phyloP scores from a whole-genome alignment of 345 rosid species.

The Toxicodendron radicans region DNA sequence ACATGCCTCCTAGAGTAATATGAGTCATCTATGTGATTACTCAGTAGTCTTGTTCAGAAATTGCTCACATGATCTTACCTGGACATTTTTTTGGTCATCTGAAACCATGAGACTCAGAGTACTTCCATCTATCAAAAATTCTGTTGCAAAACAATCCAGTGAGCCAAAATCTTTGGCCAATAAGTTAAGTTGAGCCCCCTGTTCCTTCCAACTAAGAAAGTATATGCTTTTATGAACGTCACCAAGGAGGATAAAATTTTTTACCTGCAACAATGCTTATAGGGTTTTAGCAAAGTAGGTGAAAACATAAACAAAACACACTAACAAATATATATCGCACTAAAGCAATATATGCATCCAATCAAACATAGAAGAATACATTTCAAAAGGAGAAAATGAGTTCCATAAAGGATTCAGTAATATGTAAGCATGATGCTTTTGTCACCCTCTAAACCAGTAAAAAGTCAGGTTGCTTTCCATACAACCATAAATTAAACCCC shows the following conservation, averaged over 20 bases:
- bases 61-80: constrained; percentile 45
- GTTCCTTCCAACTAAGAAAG: constrained; percentile 98
- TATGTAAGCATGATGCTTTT: neutral
- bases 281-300: neutral
- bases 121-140: constrained; percentile 97
- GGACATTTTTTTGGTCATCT: constrained; percentile 90
- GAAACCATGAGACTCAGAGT: constrained; percentile 90
- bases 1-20: neutral
- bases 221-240: constrained; percentile 92
- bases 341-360: neutral
- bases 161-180: constrained; percentile 95
- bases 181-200: constrained; percentile 90
- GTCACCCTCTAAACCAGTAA: neutral
- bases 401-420: neutral
- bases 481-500: neutral
- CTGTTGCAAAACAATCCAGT: constrained; percentile 92
- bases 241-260: constrained; percentile 89
- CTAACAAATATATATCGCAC: neutral
- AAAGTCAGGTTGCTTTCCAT: neutral
- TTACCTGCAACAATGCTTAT: constrained; percentile 57
- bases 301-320: constrained; percentile 15
- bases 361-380: neutral
- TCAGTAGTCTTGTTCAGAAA: neutral
- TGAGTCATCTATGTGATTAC: neutral
- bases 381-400: neutral